phyloP scores from a whole-genome alignment of 345 rosid genomes.

The Camelina laxa region DNA sequence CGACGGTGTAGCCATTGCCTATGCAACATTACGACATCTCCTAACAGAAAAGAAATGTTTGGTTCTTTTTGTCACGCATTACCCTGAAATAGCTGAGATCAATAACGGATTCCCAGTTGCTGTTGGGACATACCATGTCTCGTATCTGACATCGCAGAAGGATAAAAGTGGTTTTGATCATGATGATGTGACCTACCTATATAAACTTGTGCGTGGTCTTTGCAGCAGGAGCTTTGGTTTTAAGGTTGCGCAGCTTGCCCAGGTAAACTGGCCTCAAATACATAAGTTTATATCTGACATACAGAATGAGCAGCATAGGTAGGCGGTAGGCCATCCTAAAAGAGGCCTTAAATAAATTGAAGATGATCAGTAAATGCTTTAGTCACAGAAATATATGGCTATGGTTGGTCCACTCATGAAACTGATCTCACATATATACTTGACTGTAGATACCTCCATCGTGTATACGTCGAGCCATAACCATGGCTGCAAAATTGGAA shows the following conservation, averaged over 20 bases:
- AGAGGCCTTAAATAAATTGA: not conserved
- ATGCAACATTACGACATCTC: conserved; percentile 83
- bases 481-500: conserved; percentile 80
- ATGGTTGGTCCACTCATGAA: conserved; percentile 6
- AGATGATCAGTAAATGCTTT: not conserved
- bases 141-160: conserved; percentile 66
- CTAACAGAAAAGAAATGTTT: conserved; percentile 68
- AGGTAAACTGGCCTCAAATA: conserved; percentile 51
- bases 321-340: not conserved
- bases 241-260: conserved; percentile 91
- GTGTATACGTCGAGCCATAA: conserved; percentile 65
- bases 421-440: conserved; percentile 25
- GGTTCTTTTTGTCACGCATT: conserved; percentile 94
- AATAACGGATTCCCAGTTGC: conserved; percentile 57
- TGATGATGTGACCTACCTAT: conserved; percentile 83
- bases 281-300: not conserved
- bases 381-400: not conserved
- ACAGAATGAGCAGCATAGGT: not conserved
- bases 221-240: conserved; percentile 87
- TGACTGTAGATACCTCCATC: conserved; percentile 71
- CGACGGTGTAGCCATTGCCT: conserved; percentile 93
- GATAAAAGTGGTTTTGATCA: conserved; percentile 44
- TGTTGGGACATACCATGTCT: conserved; percentile 82
- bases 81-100: conserved; percentile 79
- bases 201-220: conserved; percentile 84